Base-by-base conservation (phyloP, 331 rosid genomes). In the Ulmus americana region DNA sequence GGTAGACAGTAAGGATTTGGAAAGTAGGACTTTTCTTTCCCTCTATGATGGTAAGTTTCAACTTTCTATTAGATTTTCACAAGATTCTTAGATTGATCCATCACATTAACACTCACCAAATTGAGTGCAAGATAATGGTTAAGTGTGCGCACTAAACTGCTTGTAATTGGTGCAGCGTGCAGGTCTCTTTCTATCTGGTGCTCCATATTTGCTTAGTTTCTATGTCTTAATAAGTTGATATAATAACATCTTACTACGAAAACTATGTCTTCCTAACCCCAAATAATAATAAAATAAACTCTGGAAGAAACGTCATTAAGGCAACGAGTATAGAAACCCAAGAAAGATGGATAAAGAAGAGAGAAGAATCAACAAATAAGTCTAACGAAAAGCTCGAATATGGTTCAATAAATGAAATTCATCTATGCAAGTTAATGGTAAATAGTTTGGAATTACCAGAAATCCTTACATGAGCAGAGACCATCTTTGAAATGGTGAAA, bases 401-500 rank as follows among this genome's bases (percentile, higher is more conserved):
- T 8, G 8, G 55, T 13, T 49, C 55, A n/a, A 49, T 15, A 2
- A 15, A 49, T 49, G 14, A 56, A 4, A 55, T 10, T 11, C 61
- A 56, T 35, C 18, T 0, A 56, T 43, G 10, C 35, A 28, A 28
- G 9, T n/a, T 3, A 39, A 60, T 41, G 9, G 13, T 2, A 18
- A 43, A 42, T 42, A 61, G 14, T 39, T 68, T 20, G 76, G 3
- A 28, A 28, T 88, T 84, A 86, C 95, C 96, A 88, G 74, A 88
- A 88, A 68, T 88, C 92, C 75, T 77, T 55, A 64, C 95, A 88
- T 0, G 97, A 86, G 63, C 97, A 91, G 64, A 59, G 45, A 9
- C 97, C 92, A 63, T 74, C 81, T 53, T 80, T 81, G 81, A 91
- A 88, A 77, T 83, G 96, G 77, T 91, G 96, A 80, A 88, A 91